Conservation (phyloP, 805 yeast species). For the Kodamaea fukazawae region DNA sequence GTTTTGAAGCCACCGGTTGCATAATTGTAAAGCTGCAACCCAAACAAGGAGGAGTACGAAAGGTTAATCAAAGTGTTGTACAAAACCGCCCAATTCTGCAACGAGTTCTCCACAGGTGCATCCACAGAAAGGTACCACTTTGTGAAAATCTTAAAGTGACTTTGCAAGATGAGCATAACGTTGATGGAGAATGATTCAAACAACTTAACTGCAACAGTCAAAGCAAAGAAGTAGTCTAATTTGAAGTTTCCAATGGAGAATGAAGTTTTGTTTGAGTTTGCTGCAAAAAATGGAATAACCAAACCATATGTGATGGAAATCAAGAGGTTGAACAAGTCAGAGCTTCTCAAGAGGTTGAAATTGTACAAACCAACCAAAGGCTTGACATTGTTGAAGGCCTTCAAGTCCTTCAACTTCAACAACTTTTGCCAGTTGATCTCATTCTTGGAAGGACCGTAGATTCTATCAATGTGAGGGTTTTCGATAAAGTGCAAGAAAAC, state of each 20-base stretch:
- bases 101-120: conserved; percentile 60
- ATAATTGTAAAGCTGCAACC: conserved; percentile 33
- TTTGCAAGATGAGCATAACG: conserved; percentile 54
- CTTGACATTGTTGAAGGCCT: conserved; percentile 37
- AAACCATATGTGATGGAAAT: conserved; percentile 41
- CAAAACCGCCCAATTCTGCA: conserved; percentile 68
- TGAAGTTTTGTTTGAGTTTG: conserved; percentile 22
- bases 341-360: conserved; percentile 60
- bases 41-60: conserved; percentile 54
- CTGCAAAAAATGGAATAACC: conserved; percentile 39
- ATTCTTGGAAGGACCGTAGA: conserved; percentile 53
- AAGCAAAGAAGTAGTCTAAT: conserved; percentile 30
- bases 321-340: conserved; percentile 54
- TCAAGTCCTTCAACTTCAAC: conserved; percentile 49
- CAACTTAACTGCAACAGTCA: conserved; percentile 48
- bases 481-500: conserved; percentile 71
- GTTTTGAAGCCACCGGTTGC: conserved; percentile 15
- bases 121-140: conserved; percentile 63
- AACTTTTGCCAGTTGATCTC: conserved; percentile 35
- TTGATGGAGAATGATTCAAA: conserved; percentile 52
- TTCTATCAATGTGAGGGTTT: conserved; percentile 83
- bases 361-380: conserved; percentile 62
- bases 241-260: conserved; percentile 2
- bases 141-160: conserved; percentile 60
- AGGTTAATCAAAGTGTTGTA: conserved; percentile 51